phyloP scores from a whole-genome alignment of 1,284 basidiomycete species.

The Porogramme epimiltina region DNA sequence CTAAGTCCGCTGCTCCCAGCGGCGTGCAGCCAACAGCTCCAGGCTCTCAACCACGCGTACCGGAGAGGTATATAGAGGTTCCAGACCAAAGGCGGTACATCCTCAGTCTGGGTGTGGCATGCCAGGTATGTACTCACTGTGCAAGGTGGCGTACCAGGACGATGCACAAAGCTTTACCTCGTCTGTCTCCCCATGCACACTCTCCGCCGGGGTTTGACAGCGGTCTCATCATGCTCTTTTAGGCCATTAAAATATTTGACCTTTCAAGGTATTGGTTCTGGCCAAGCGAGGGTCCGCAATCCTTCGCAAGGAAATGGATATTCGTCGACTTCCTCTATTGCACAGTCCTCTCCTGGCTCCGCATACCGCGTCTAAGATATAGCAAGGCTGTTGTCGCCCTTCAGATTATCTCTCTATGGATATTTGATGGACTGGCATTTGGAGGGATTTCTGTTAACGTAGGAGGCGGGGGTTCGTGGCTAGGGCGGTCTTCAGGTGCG shows the following conservation, averaged over 20 bases:
- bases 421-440: conserved; percentile 71
- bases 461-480: conserved; percentile 1
- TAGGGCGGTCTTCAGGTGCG: conserved; percentile 13
- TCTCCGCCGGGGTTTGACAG: too few relatives aligned
- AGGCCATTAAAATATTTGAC: conserved; percentile 72
- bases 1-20: conserved; percentile 13
- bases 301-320: conserved; percentile 68
- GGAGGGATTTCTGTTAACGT: conserved; percentile 51
- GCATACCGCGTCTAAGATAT: conserved; percentile 80
- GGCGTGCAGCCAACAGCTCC: conserved; percentile 10
- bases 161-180: too few relatives aligned
- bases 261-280: conserved; percentile 53
- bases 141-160: neutral
- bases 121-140: conserved; percentile 40
- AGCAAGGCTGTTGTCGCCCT: conserved; percentile 59
- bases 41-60: conserved; percentile 28
- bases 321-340: conserved; percentile 67
- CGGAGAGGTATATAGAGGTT: conserved; percentile 37
- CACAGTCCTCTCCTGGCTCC: conserved; percentile 59
- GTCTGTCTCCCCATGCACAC: too few relatives aligned
- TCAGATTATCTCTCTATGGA: conserved; percentile 58
- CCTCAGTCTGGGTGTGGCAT: conserved; percentile 43
- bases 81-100: conserved; percentile 53
- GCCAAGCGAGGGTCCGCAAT: conserved; percentile 31
- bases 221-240: too few relatives aligned